A percentile compares a stretch with the other conserved stretches of the same genome.
Evolutionary conservation across 2,329 filamentous ascomycete genomes (phyloP).

Genomic region (Chrysoporthe puriensis): DNA sequence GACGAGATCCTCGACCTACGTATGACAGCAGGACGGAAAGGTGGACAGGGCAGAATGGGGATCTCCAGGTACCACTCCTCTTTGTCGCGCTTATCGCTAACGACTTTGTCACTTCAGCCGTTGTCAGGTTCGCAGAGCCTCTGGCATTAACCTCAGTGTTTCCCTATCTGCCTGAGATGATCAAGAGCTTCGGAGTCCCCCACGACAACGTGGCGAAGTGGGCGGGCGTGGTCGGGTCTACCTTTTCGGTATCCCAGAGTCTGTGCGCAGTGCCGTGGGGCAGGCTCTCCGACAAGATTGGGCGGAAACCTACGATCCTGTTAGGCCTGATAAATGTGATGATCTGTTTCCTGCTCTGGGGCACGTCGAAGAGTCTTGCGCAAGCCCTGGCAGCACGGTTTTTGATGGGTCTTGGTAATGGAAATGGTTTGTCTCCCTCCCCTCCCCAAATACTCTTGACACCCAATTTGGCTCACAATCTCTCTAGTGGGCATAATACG

Average conservation of each 20-base stretch:
- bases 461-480: not conserved
- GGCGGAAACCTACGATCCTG: slow-evolving; percentile 82
- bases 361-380: slow-evolving; percentile 75
- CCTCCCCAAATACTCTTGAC: slow-evolving; percentile 22
- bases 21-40: not conserved
- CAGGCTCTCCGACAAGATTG: slow-evolving; percentile 74
- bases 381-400: slow-evolving; percentile 81
- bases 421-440: slow-evolving; percentile 64
- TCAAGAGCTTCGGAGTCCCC: slow-evolving; percentile 74
- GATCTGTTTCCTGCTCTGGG: slow-evolving; percentile 79
- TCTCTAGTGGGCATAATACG: slow-evolving; percentile 83
- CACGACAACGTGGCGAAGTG: slow-evolving; percentile 76
- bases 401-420: slow-evolving; percentile 82
- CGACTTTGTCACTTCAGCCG: slow-evolving; percentile 51
- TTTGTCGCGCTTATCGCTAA: slow-evolving; percentile 38
- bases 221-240: slow-evolving; percentile 74
- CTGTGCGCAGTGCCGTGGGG: slow-evolving; percentile 76
- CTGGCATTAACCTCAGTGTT: slow-evolving; percentile 73
- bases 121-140: slow-evolving; percentile 80
- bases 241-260: slow-evolving; percentile 74
- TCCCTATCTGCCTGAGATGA: slow-evolving; percentile 78
- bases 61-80: slow-evolving; percentile 29
- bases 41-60: not conserved
- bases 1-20: slow-evolving; percentile 4
- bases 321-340: slow-evolving; percentile 77